These are phyloP conservation scores for Debaryomyces prosopidis DNA, from an alignment of 805 yeast species.

Conservation along the genomic window DNA sequence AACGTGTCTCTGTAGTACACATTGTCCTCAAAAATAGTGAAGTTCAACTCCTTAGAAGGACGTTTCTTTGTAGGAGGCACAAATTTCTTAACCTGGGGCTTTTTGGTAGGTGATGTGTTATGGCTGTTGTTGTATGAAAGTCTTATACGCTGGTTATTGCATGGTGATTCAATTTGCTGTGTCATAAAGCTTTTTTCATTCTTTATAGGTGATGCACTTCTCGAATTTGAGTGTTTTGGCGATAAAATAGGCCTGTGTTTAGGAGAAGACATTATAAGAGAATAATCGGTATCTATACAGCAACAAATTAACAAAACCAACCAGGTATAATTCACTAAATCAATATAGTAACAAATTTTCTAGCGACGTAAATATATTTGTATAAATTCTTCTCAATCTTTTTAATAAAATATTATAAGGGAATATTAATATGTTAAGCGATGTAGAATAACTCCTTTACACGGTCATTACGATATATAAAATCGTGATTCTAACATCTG, in stretches of 20 bases:
- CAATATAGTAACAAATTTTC: neutral
- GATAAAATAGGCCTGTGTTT: constrained; percentile 21
- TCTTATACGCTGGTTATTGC: constrained; percentile 4
- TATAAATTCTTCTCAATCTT: neutral
- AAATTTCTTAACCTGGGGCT: neutral
- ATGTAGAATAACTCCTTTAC: neutral
- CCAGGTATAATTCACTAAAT: neutral
- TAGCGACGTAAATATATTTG: neutral
- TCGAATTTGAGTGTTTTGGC: constrained; percentile 20
- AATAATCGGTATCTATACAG: too few relatives aligned
- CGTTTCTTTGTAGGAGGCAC: constrained; percentile 11
- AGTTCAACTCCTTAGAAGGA: constrained; percentile 12
- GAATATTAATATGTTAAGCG: too few relatives aligned
- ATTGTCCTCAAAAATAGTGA: constrained; percentile 23
- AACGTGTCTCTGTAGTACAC: neutral
- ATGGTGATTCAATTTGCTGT: constrained; percentile 7
- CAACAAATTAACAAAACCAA: neutral
- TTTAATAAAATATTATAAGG: too few relatives aligned
- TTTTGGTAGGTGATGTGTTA: neutral
- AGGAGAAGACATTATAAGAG: constrained; percentile 13
- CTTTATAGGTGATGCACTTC: constrained; percentile 14
- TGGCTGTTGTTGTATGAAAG: neutral
- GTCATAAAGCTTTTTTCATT: neutral
- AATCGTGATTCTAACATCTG: neutral
- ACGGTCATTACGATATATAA: neutral